A percentile compares a stretch with the other conserved stretches of the same genome.
Conservation (phyloP, 1,284 basidiomycete species). For the Vanrija sp. region DNA sequence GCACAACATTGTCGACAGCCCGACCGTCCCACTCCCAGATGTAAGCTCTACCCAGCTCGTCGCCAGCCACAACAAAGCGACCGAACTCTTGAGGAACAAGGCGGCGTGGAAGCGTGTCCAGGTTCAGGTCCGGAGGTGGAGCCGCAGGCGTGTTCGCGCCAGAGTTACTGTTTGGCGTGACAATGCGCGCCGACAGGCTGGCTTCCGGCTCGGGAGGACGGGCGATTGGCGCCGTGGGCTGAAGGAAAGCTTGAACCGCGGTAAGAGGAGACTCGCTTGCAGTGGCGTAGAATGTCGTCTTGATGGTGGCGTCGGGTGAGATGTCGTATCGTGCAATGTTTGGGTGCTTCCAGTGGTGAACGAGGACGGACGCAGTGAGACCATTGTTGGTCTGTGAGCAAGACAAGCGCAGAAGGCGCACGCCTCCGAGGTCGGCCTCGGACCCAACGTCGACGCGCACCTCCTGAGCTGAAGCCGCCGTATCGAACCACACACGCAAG, state of each 20-base stretch:
- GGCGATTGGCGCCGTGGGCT: conserved; percentile 18
- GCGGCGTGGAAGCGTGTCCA: conserved; percentile 5
- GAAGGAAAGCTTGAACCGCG: conserved; percentile 15
- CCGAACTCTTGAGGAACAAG: conserved; percentile 19
- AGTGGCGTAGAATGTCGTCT: conserved; percentile 14
- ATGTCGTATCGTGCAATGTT: conserved; percentile 31
- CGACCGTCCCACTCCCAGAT: conserved; percentile 40
- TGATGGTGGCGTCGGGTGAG: conserved; percentile 5
- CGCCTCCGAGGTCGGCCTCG: conserved; percentile 22
- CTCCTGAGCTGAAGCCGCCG: conserved; percentile 11
- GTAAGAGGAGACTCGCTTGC: conserved; percentile 19
- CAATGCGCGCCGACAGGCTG: conserved; percentile 12
- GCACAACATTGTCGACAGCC: conserved; percentile 1
- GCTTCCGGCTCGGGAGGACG: conserved; percentile 8
- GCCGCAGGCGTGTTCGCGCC: conserved; percentile 5
- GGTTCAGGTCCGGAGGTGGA: conserved; percentile 3
- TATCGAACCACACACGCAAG: conserved; percentile 34
- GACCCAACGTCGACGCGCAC: conserved; percentile 34
- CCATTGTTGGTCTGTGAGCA: conserved; percentile 1
- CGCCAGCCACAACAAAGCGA: conserved; percentile 37
- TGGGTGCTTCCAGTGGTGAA: conserved; percentile 28
- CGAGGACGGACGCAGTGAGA: conserved; percentile 21
- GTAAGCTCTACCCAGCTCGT: conserved; percentile 29
- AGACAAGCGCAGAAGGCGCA: conserved; percentile 23
- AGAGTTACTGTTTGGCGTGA: conserved; percentile 8